A percentile compares a stretch with the other conserved stretches of the same genome.
Conservation (phyloP, 164 flowering plant species). For the Cinnamomum micranthum region DNA sequence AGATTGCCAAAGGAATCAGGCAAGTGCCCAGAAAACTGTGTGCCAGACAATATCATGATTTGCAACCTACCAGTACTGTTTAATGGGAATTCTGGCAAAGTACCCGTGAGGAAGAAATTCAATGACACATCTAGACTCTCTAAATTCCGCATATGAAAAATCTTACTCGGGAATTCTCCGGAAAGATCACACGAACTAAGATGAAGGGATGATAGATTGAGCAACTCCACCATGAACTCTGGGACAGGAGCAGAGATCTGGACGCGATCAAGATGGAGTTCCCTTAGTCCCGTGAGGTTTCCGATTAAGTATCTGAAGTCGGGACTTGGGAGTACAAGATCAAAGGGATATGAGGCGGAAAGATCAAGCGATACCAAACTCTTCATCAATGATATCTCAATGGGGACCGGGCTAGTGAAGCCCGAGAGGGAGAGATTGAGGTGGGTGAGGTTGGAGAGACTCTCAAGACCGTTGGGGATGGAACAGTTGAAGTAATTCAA, state of each 20-base stretch:
- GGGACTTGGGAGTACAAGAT: conserved; percentile 1
- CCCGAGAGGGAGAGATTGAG: neutral
- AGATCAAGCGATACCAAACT: conserved; percentile 22
- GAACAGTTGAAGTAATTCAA: neutral
- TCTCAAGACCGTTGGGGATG: neutral
- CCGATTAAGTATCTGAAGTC: conserved; percentile 19
- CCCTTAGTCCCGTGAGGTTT: conserved; percentile 22
- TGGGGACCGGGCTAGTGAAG: conserved; percentile 31
- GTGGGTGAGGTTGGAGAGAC: neutral
- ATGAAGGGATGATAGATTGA: conserved; percentile 23
- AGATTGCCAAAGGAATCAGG: neutral
- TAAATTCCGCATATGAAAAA: neutral
- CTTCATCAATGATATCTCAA: conserved; percentile 24
- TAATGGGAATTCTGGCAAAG: neutral
- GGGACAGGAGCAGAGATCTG: conserved; percentile 22
- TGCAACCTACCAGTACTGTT: neutral
- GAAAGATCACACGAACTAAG: conserved; percentile 7
- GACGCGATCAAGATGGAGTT: conserved; percentile 31
- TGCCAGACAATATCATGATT: conserved; percentile 24
- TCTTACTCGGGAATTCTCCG: neutral
- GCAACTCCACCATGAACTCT: conserved; percentile 22
- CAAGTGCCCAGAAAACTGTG: conserved; percentile 25
- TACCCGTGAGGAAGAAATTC: neutral
- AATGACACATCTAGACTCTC: neutral
- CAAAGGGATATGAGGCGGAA: neutral